Evolutionary conservation across 257 asterid genomes (phyloP).

Genomic region (Solanum verrucosum): DNA sequence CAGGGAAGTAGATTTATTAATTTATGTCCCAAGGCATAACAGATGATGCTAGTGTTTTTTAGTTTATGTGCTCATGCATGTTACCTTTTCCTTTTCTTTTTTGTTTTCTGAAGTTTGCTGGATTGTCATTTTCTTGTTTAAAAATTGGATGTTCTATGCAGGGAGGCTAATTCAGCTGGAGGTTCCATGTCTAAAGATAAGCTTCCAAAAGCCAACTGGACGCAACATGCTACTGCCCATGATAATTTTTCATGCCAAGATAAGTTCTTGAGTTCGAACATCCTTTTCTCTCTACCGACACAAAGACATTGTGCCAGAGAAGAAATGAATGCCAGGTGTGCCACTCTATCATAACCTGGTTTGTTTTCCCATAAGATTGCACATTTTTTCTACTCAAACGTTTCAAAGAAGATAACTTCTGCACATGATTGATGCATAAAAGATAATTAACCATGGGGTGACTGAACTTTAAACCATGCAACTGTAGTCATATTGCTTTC

Average conservation of each 20-base stretch:
- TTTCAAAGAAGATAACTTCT: not conserved
- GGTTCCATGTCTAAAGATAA: slow-evolving; percentile 20
- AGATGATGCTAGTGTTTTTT: not conserved
- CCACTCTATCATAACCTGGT: not conserved
- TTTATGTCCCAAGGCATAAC: not conserved
- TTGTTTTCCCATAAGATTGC: slow-evolving; percentile 2
- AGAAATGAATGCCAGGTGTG: slow-evolving; percentile 46
- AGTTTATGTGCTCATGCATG: not conserved
- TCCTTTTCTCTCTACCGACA: slow-evolving; percentile 57
- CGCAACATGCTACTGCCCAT: slow-evolving; percentile 60
- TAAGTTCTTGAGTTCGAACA: slow-evolving; percentile 50
- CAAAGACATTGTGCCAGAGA: slow-evolving; percentile 50
- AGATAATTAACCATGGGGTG: not conserved
- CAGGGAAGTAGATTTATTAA: not conserved
- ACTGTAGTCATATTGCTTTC: not conserved
- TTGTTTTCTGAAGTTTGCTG: not conserved
- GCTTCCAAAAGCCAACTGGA: slow-evolving; percentile 54
- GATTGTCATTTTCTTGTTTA: not conserved
- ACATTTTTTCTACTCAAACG: not conserved
- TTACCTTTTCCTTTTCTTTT: not conserved
- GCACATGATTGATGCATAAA: not conserved
- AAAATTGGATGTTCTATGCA: slow-evolving; percentile 9
- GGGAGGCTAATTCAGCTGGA: slow-evolving; percentile 30
- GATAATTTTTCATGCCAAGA: slow-evolving; percentile 45
- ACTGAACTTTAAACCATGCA: not conserved